Evolutionary conservation across 192 early-diverging fungal genomes (phyloP).

Genomic region (Coemansia sp.): DNA sequence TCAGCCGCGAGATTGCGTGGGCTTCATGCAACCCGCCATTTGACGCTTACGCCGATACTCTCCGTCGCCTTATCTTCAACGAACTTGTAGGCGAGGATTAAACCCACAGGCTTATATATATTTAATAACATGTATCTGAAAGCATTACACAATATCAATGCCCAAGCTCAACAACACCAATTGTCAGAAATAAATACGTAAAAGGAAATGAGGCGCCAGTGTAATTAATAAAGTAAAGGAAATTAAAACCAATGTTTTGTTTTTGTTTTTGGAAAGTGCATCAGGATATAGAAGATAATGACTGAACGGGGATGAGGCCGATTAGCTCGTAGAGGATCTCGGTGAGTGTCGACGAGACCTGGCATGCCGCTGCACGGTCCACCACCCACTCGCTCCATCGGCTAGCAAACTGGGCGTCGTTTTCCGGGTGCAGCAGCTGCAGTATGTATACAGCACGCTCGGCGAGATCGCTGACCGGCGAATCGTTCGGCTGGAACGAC

Average conservation of each 20-base stretch:
- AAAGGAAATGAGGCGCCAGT: not conserved
- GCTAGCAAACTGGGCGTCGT: slow-evolving; percentile 41
- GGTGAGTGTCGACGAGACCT: slow-evolving; percentile 17
- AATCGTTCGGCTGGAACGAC: slow-evolving; percentile 18
- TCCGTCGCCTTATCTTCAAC: not conserved
- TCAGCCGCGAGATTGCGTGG: not conserved
- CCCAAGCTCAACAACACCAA: not conserved
- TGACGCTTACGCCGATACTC: not conserved
- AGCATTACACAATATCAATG: no score
- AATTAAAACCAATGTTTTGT: not conserved
- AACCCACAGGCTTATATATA: no score
- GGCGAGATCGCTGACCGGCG: slow-evolving; percentile 44
- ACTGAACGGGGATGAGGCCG: slow-evolving; percentile 34
- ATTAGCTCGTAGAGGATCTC: slow-evolving; percentile 49
- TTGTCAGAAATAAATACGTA: no score
- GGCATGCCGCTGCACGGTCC: slow-evolving; percentile 21
- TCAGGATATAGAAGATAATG: slow-evolving; percentile 2
- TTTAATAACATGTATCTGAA: no score
- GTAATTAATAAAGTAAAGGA: not conserved
- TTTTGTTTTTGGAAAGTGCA: not conserved
- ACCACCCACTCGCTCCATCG: slow-evolving; percentile 45
- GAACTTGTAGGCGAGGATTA: no score
- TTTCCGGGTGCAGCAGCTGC: slow-evolving; percentile 47
- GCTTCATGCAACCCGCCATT: not conserved
- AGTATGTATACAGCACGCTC: slow-evolving; percentile 51